Base-by-base conservation (phyloP, 2,329 filamentous ascomycete species). In the Neonectria punicea region DNA sequence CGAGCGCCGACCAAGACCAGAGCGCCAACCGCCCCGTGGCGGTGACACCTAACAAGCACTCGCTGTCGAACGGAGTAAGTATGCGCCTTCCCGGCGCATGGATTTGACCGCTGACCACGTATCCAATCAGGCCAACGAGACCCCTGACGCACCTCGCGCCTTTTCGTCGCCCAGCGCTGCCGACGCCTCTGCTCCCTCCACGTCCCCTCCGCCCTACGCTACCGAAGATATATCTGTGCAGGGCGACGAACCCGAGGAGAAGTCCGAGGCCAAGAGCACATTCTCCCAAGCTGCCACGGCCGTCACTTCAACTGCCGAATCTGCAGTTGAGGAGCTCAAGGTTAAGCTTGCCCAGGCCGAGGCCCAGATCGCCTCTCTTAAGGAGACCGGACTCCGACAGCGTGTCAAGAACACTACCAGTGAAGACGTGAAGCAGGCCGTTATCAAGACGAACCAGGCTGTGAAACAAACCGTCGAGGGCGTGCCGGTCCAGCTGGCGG, bases 401-500 rank as follows among this genome's bases (percentile, higher is more conserved):
- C 88, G 94, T 72, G 83, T 86, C 16, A 87, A 86, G 72, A 79
- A 77, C 44, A 72, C 80, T 14, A 78, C 82, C 10, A 77, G 81
- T 7, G 80, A 87, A 56, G 83, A 86, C 66, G 83, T 83, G 63
- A 88, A 85, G 78, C 82, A 80, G 76, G 73, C 78, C 53, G 82
- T 79, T 50, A 83, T 78, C 68, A 84, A 81, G 79, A 82, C 82
- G 67, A 85, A 85, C 69, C 88, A 87, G 75, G 85, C 84, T 73
- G 83, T 83, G 67, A 85, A 83, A 76, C 85, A 81, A 78, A 90
- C 81, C 7, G 75, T 78, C 70, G 89, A 94, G 73, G 95, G 96
- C 22, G 95, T 99, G 4, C 90, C 96, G 1, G 89, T 99, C 54
- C 91, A 95, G 79, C 88, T 95, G 67, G 93, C 93, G 49, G 95